phyloP scores from a whole-genome alignment of 2,329 filamentous ascomycete genomes.

The Trichoderma lentiforme region DNA sequence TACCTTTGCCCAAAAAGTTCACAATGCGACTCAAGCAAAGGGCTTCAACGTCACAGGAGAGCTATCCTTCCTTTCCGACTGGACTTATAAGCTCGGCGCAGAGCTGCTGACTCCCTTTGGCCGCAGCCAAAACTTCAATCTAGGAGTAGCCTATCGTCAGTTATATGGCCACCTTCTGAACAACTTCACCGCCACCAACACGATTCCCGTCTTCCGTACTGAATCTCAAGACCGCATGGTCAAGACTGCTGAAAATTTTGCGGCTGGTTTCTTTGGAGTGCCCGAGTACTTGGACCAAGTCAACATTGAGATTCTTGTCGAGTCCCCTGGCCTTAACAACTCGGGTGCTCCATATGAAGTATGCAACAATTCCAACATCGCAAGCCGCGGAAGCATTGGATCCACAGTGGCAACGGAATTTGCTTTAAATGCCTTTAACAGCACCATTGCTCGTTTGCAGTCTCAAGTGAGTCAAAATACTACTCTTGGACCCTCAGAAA shows the following conservation, averaged over 20 bases:
- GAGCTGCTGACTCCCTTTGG: constrained; percentile 5
- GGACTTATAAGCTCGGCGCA: constrained; percentile 1
- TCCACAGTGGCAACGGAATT: not conserved
- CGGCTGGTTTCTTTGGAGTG: not conserved
- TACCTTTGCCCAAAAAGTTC: constrained; percentile 1
- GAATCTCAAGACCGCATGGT: not conserved
- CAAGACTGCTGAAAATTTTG: not conserved
- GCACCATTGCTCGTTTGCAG: not conserved
- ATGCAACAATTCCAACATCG: not conserved
- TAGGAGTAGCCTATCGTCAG: constrained; percentile 1
- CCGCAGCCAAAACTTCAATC: constrained; percentile 12
- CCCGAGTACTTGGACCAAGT: not conserved
- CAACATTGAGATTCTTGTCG: not conserved
- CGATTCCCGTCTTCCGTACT: constrained; percentile 2
- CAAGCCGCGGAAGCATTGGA: not conserved
- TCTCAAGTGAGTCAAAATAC: not conserved
- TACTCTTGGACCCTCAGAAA: rapidly evolving
- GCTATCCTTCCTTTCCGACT: not conserved
- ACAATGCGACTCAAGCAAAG: not conserved
- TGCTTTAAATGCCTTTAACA: not conserved
- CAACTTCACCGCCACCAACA: not conserved
- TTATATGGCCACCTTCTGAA: not conserved
- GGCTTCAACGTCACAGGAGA: not conserved
- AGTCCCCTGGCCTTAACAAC: not conserved
- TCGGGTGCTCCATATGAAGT: not conserved